Base-by-base conservation (phyloP, 2,329 filamentous ascomycete species). In the Nemania diffusa region DNA sequence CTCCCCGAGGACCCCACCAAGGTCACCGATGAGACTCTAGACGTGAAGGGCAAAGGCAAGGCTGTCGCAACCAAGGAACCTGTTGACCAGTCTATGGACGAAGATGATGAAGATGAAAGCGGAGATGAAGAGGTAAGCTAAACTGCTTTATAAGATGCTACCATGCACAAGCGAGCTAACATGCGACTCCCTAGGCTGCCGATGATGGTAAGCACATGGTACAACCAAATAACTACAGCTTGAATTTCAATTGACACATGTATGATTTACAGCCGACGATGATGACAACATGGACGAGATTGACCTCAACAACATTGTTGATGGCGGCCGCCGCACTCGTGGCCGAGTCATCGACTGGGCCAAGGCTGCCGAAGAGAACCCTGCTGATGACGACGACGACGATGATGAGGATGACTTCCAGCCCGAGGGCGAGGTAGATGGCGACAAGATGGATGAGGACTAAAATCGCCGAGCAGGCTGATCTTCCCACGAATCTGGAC, bases 281-380 rank as follows among this genome's bases (percentile, higher is more conserved):
- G 91, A 92, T 67, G 87, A 93, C 76, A 91, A 92, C 80, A 88
- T 97, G 85, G 92, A 97, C 79, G 94, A 95, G 82, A 97, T 99
- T 79, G 93, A 97, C 78, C 84, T 88, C 64, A 88, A 88, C 79
- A 98, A 98, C 87, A 97, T 98, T 79, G 90, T 98, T 78, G 79
- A 83, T 66, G 87, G 85, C 71, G 91, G 91, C 70, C 88, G 90
- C 75, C 95, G 96, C 81, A 98, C 95, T 71, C 95, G 95, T 77
- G 94, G 94, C 78, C 92, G 93, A 81, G 87, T 90, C 77, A 97
- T 98, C 79, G 93, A 98, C 85, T 98, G 93, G 82, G 91, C 92
- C 76, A 94, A 97, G 84, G 94, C 94, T 22, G 93, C 93, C 27
- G 86, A 92, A 81, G 90, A 97, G 80, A 87, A 92, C 74, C 89